phyloP scores from a whole-genome alignment of 2,329 filamentous ascomycete species.

The Didymella sp. region DNA sequence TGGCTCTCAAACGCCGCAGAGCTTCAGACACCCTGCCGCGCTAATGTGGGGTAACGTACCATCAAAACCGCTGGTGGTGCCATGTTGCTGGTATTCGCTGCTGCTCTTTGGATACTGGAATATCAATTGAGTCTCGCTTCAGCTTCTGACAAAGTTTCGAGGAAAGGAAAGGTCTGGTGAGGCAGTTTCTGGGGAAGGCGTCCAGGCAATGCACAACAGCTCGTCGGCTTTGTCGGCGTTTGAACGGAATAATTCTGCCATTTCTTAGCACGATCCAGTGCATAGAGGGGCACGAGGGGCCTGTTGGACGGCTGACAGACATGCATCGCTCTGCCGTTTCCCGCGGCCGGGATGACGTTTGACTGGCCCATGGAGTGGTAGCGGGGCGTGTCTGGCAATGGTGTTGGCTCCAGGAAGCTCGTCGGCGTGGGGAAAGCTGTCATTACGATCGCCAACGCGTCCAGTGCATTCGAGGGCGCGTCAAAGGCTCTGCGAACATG shows the following conservation, averaged over 20 bases:
- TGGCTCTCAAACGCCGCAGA: not conserved
- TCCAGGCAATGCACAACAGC: constrained; percentile 15
- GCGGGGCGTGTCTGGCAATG: not conserved
- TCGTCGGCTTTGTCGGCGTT: constrained; percentile 33
- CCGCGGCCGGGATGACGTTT: constrained; percentile 35
- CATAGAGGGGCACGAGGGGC: constrained; percentile 38
- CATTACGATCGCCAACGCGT: constrained; percentile 7
- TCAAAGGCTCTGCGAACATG: constrained; percentile 2
- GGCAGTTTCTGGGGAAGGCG: constrained; percentile 16
- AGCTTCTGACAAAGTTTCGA: constrained; percentile 9
- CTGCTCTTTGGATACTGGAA: not conserved
- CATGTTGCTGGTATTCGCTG: constrained; percentile 45
- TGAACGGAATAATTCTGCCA: constrained; percentile 42
- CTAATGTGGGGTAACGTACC: constrained; percentile 41
- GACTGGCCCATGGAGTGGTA: constrained; percentile 11
- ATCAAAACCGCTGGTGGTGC: constrained; percentile 59
- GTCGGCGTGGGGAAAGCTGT: constrained; percentile 11
- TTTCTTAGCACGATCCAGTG: constrained; percentile 14
- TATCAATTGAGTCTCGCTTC: constrained; percentile 13
- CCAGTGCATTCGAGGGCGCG: not conserved
- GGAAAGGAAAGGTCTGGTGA: constrained; percentile 6
- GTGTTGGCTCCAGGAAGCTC: constrained; percentile 1
- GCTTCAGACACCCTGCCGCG: constrained; percentile 12
- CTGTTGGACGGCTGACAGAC: constrained; percentile 21
- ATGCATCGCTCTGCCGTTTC: constrained; percentile 37